These are phyloP conservation scores for Globisporangium recalcitrans DNA, from an alignment of 352 stramenopile genomes.

Conservation along the genomic window DNA sequence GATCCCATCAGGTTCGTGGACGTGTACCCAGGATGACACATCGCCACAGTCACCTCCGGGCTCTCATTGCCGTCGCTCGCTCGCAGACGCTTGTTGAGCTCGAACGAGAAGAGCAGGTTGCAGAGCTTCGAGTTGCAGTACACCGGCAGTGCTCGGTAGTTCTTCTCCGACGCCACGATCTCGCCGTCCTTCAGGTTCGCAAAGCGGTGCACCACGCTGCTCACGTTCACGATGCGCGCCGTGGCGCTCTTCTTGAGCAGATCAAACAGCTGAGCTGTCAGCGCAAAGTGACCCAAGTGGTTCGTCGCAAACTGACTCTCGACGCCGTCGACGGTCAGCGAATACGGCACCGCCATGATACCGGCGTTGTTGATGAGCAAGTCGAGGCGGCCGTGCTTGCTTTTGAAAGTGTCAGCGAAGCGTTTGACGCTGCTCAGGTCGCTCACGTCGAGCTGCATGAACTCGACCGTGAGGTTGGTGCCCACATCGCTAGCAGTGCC, in stretches of 20 bases:
- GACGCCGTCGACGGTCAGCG: conserved; percentile 29
- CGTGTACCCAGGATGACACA: conserved; percentile 32
- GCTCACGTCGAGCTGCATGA: conserved; percentile 68
- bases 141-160: conserved; percentile 24
- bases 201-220: conserved; percentile 36
- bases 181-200: conserved; percentile 29
- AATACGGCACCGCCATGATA: conserved; percentile 33
- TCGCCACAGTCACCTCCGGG: conserved; percentile 18
- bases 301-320: conserved; percentile 50
- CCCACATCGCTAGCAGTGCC: conserved; percentile 14
- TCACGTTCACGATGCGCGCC: conserved; percentile 43
- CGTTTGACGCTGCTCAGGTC: conserved; percentile 41
- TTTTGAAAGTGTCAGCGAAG: conserved; percentile 30
- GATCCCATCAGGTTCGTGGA: conserved; percentile 5
- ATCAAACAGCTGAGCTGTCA: conserved; percentile 50
- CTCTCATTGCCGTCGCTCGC: conserved; percentile 18
- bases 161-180: conserved; percentile 33
- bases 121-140: conserved; percentile 48
- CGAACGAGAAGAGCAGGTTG: conserved; percentile 45
- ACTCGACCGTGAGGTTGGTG: conserved; percentile 24
- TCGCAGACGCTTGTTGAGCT: conserved; percentile 34
- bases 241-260: conserved; percentile 23
- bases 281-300: conserved; percentile 32
- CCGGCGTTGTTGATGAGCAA: conserved; percentile 28
- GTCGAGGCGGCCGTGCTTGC: conserved; percentile 34